These are phyloP conservation scores for Thelephora terrestris DNA, from an alignment of 1,284 basidiomycete genomes.

Conservation along the genomic window DNA sequence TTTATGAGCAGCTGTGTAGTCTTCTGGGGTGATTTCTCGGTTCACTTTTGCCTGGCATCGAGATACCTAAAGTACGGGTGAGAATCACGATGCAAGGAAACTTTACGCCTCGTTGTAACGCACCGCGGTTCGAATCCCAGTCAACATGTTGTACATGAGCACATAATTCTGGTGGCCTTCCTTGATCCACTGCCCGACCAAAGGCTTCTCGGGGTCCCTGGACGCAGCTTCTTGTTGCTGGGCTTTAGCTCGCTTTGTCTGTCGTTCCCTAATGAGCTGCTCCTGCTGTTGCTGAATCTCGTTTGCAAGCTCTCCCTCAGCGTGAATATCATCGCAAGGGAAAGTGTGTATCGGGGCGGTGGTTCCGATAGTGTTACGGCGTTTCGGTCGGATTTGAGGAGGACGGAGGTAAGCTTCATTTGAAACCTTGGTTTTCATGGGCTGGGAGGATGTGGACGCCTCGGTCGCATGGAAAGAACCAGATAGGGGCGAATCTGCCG, in stretches of 20 bases:
- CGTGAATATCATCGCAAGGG: conserved; percentile 19
- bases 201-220: conserved; percentile 42
- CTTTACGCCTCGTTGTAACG: conserved; percentile 22
- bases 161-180: conserved; percentile 98
- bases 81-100: conserved; percentile 14
- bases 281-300: conserved; percentile 82
- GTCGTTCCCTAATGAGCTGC: conserved; percentile 67
- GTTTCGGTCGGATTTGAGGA: conserved; percentile 30
- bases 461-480: conserved; percentile 12
- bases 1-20: conserved; percentile 88
- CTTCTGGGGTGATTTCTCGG: conserved; percentile 74
- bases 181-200: conserved; percentile 93
- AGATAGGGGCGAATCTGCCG: background rate
- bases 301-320: conserved; percentile 28
- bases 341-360: conserved; percentile 8
- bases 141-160: conserved; percentile 99
- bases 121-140: conserved; percentile 92
- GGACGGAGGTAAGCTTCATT: conserved; percentile 44
- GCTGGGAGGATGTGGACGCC: conserved; percentile 13
- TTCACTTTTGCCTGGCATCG: conserved; percentile 93
- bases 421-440: conserved; percentile 22
- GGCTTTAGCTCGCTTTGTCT: conserved; percentile 58
- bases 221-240: conserved; percentile 38
- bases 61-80: conserved; percentile 56
- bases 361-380: conserved; percentile 44